These are phyloP conservation scores for Cryptococcus amylolentus DNA, from an alignment of 1,284 basidiomycete species.

Conservation along the genomic window DNA sequence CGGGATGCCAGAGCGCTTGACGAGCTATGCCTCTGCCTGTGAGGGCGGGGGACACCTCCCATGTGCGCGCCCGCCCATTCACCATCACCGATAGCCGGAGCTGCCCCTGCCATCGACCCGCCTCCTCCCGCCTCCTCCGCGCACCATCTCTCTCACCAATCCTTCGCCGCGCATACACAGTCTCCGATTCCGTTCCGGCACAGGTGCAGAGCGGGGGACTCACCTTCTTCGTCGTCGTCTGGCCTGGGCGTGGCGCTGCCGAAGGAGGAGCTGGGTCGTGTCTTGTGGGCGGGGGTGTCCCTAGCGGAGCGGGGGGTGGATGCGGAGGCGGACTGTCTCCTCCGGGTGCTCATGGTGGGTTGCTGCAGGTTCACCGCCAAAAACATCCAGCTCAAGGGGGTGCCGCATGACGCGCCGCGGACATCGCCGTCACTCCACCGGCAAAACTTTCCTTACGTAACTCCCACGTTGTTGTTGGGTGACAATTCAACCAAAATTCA, in stretches of 20 bases:
- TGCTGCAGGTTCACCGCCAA: neutral
- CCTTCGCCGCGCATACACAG: neutral
- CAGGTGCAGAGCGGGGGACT: neutral
- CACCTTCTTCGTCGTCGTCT: slow-evolving; percentile 20
- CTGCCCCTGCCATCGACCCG: neutral
- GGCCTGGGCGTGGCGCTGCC: slow-evolving; percentile 13
- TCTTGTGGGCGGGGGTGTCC: slow-evolving; percentile 12
- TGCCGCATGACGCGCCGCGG: no score
- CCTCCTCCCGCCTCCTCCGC: neutral
- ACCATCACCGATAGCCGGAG: neutral
- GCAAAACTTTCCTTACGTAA: no score
- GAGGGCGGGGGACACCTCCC: neutral
- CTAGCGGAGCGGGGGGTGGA: slow-evolving; percentile 8
- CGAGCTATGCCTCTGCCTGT: neutral
- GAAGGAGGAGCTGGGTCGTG: slow-evolving; percentile 11
- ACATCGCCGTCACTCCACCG: no score
- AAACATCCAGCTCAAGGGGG: no score
- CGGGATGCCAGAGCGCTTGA: slow-evolving; percentile 11
- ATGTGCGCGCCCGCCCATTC: neutral
- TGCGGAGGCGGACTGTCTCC: slow-evolving; percentile 13
- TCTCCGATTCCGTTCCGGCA: neutral
- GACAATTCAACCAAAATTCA: no score
- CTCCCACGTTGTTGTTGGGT: no score
- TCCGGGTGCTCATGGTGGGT: slow-evolving; percentile 2
- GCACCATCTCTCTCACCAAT: neutral